These are phyloP conservation scores for Diaporthe caulivora DNA, from an alignment of 2,329 filamentous ascomycete genomes.

Conservation along the genomic window DNA sequence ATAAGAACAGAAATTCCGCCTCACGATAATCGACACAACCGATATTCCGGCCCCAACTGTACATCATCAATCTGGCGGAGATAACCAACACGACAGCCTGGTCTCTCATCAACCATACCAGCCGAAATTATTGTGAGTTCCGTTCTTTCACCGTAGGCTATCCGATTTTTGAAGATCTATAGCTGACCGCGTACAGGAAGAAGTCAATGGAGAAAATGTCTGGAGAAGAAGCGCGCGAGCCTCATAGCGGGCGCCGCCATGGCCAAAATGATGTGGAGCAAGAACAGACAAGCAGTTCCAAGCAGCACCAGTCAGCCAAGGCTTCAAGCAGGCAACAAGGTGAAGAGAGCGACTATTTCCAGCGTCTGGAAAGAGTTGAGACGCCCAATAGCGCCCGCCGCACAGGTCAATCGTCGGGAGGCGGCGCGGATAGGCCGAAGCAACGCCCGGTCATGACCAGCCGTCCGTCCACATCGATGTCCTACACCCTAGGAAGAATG, in stretches of 20 bases:
- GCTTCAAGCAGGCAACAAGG: neutral
- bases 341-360: constrained; percentile 6
- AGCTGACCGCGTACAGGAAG: neutral
- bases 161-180: neutral
- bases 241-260: neutral
- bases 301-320: neutral
- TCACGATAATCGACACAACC: neutral
- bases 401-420: neutral
- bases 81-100: neutral
- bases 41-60: no score
- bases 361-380: neutral
- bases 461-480: constrained; percentile 21
- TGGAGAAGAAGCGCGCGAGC: neutral
- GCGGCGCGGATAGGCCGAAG: neutral
- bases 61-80: no score
- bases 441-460: constrained; percentile 2
- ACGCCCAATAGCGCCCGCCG: neutral
- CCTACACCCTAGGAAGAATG: constrained; percentile 26
- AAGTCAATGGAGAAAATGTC: neutral
- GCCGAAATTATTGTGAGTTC: neutral
- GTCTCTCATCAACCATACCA: neutral
- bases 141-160: neutral
- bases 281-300: neutral
- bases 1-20: neutral
- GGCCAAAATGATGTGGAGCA: neutral